These are phyloP conservation scores for Wickerhamiella cacticola DNA, from an alignment of 805 yeast species.

Conservation along the genomic window DNA sequence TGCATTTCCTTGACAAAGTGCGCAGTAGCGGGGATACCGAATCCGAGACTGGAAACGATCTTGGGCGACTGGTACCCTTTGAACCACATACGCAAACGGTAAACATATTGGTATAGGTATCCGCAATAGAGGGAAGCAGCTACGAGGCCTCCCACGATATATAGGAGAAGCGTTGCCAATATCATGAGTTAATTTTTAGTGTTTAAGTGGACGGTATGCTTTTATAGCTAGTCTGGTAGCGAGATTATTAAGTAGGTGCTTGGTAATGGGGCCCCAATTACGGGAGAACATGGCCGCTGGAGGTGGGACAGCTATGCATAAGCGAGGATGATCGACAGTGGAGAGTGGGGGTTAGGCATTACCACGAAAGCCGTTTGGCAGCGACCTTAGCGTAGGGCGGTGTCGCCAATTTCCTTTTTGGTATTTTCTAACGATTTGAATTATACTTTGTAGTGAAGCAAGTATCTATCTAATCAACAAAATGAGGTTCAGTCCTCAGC, in stretches of 20 bases:
- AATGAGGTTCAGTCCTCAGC: too few relatives aligned
- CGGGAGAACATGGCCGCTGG: not conserved
- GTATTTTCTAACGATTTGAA: too few relatives aligned
- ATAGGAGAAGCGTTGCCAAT: not conserved
- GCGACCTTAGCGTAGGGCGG: too few relatives aligned
- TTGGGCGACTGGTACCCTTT: not conserved
- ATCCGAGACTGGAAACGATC: not conserved
- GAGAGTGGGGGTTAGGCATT: too few relatives aligned
- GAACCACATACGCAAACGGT: slow-evolving; percentile 1
- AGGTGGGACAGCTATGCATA: not conserved
- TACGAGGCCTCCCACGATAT: not conserved
- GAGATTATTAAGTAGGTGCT: not conserved
- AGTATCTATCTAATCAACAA: too few relatives aligned
- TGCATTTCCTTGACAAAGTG: not conserved
- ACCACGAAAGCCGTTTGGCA: too few relatives aligned
- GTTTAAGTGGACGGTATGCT: not conserved
- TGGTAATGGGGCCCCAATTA: not conserved
- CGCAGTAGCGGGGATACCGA: slow-evolving; percentile 1
- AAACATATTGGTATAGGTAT: not conserved
- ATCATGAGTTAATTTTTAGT: not conserved
- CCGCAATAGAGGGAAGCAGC: not conserved
- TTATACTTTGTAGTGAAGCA: too few relatives aligned
- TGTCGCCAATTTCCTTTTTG: too few relatives aligned
- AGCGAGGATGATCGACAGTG: not conserved
- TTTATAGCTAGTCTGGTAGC: not conserved